A percentile compares a stretch with the other conserved stretches of the same genome.
Evolutionary conservation across 441 rosid genomes (phyloP).

Genomic region (Gossypium aridum): DNA sequence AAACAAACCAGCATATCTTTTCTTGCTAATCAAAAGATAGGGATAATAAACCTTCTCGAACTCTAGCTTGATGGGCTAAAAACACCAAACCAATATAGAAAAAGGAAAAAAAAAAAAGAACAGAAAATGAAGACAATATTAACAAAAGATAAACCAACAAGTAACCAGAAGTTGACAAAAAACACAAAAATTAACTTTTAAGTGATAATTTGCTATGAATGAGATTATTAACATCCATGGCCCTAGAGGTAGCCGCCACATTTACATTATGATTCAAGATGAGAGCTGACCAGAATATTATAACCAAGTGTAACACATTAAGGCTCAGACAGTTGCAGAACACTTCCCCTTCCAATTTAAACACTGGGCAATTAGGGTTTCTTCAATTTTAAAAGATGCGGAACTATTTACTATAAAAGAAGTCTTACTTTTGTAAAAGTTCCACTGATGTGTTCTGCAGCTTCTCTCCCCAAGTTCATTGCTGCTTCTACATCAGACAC

Average conservation of each 20-base stretch:
- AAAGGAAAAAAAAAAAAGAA: conserved; percentile 8
- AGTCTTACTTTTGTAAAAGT: conserved; percentile 71
- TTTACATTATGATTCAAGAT: not conserved
- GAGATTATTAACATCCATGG: not conserved
- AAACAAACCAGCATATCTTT: conserved; percentile 94
- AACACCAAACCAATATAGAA: conserved; percentile 5
- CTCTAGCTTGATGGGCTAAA: conserved; percentile 94
- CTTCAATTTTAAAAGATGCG: not conserved
- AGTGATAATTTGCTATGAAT: not conserved
- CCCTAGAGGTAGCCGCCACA: not conserved
- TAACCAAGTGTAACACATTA: not conserved
- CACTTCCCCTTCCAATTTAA: not conserved
- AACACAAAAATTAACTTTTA: not conserved
- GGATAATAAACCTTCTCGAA: conserved; percentile 98
- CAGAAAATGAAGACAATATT: not conserved
- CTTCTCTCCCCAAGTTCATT: conserved; percentile 93
- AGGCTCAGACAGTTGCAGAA: not conserved
- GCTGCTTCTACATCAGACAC: conserved; percentile 72
- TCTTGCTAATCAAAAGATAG: conserved; percentile 90
- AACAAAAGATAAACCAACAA: not conserved
- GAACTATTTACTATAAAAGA: not conserved
- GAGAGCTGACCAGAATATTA: not conserved
- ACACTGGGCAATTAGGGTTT: not conserved
- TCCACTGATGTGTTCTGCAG: conserved; percentile 82
- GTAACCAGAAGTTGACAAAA: not conserved